Evolutionary conservation across 2,329 filamentous ascomycete species (phyloP).

Genomic region (Fusarium sp.): DNA sequence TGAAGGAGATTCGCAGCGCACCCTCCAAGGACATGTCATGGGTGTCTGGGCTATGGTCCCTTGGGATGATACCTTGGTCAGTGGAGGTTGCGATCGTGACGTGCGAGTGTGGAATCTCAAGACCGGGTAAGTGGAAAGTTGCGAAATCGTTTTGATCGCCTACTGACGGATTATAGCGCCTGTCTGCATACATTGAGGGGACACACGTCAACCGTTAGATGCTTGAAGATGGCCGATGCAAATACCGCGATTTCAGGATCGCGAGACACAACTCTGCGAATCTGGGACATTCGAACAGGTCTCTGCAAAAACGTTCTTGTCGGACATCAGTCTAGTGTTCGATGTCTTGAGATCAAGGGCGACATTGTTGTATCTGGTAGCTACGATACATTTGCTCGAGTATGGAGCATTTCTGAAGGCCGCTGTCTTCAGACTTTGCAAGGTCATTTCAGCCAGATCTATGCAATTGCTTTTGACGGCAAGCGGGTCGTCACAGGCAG

Average conservation of each 20-base stretch:
- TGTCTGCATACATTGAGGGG: slow-evolving; percentile 88
- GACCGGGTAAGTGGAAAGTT: slow-evolving; percentile 75
- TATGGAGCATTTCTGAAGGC: slow-evolving; percentile 98
- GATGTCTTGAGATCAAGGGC: slow-evolving; percentile 94
- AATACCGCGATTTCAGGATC: slow-evolving; percentile 97
- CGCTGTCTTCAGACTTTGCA: slow-evolving; percentile 89
- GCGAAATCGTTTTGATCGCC: neutral
- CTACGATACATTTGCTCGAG: slow-evolving; percentile 95
- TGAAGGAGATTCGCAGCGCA: slow-evolving; percentile 87
- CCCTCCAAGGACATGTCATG: slow-evolving; percentile 96
- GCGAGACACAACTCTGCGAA: slow-evolving; percentile 90
- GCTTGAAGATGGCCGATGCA: slow-evolving; percentile 95
- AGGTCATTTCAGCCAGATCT: slow-evolving; percentile 98
- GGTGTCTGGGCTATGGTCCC: slow-evolving; percentile 99
- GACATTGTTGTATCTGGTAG: slow-evolving; percentile 98
- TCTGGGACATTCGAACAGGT: slow-evolving; percentile 93
- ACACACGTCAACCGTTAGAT: slow-evolving; percentile 96
- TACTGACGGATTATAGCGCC: slow-evolving; percentile 61
- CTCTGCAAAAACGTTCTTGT: slow-evolving; percentile 91
- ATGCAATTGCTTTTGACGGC: slow-evolving; percentile 97
- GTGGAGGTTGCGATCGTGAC: slow-evolving; percentile 95
- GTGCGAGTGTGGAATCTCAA: slow-evolving; percentile 97
- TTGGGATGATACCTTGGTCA: slow-evolving; percentile 94
- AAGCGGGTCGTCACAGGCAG: slow-evolving; percentile 93
- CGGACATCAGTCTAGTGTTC: slow-evolving; percentile 94